These are phyloP conservation scores for Ogataea nonfermentans DNA, from an alignment of 805 yeast genomes.

Conservation along the genomic window DNA sequence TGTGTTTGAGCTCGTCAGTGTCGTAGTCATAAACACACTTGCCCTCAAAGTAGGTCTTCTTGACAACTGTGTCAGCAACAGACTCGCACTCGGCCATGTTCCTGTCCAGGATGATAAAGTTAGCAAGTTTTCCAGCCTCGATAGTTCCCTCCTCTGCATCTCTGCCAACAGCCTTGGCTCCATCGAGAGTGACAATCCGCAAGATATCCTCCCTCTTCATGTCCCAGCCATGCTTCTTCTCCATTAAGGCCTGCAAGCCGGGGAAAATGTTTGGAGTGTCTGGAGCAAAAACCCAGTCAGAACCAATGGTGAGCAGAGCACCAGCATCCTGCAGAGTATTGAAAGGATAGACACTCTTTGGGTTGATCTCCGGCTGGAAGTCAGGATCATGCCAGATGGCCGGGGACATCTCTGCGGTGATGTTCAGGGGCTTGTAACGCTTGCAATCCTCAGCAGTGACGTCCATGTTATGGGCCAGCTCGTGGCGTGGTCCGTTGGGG, in stretches of 20 bases:
- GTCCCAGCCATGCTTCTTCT: constrained; percentile 29
- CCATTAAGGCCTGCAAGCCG: constrained; percentile 28
- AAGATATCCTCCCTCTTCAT: constrained; percentile 25
- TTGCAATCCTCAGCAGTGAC: constrained; percentile 25
- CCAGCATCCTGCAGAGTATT: constrained; percentile 24
- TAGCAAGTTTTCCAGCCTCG: constrained; percentile 26
- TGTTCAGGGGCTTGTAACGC: constrained; percentile 23
- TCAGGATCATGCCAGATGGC: constrained; percentile 30
- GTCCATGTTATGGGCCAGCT: constrained; percentile 30
- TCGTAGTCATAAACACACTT: constrained; percentile 27
- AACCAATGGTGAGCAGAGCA: constrained; percentile 28
- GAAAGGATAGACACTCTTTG: constrained; percentile 29
- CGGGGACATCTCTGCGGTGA: constrained; percentile 31
- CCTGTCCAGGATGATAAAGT: constrained; percentile 26
- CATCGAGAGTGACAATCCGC: constrained; percentile 26
- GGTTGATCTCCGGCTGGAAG: constrained; percentile 28
- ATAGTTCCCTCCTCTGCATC: constrained; percentile 25
- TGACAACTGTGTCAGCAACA: constrained; percentile 24
- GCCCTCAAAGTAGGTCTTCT: constrained; percentile 28
- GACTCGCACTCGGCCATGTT: constrained; percentile 22
- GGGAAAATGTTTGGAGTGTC: constrained; percentile 30
- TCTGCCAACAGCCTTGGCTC: constrained; percentile 25
- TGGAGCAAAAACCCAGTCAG: constrained; percentile 32
- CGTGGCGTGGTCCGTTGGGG: constrained; percentile 28
- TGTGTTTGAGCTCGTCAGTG: constrained; percentile 26